A percentile compares a stretch with the other conserved stretches of the same genome.
Evolutionary conservation across 768 basidiomycete species (phyloP).

Genomic region (Trametes cinnabarina): DNA sequence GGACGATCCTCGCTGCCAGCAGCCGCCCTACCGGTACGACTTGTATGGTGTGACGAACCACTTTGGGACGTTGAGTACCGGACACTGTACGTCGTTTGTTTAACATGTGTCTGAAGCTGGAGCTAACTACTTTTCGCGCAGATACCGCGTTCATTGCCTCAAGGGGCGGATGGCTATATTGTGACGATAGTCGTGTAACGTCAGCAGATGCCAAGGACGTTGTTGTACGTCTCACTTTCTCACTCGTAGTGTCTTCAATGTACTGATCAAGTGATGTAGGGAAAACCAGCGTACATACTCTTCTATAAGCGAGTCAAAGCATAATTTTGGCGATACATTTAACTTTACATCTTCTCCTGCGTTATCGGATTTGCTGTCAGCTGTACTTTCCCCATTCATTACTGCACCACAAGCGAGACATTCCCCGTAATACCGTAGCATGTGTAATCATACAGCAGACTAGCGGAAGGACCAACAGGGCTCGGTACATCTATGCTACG

Average conservation of each 20-base stretch:
- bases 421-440: constrained; percentile 32
- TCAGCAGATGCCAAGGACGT: constrained; percentile 75
- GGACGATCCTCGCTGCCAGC: constrained; percentile 76
- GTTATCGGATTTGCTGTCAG: constrained; percentile 25
- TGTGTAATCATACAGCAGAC: constrained; percentile 38
- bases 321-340: constrained; percentile 16
- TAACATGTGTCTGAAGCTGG: background rate
- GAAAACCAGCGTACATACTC: constrained; percentile 71
- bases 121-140: constrained; percentile 32
- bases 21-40: constrained; percentile 92
- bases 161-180: constrained; percentile 86
- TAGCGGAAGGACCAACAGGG: constrained; percentile 9
- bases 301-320: constrained; percentile 48
- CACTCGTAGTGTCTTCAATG: background rate
- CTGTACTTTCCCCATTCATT: constrained; percentile 17
- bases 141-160: constrained; percentile 93
- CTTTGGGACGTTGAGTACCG: constrained; percentile 89
- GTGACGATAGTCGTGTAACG: constrained; percentile 89
- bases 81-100: constrained; percentile 74
- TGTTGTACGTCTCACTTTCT: constrained; percentile 52
- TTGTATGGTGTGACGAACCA: constrained; percentile 96
- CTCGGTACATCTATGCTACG: background rate
- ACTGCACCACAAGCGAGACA: constrained; percentile 17
- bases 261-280: constrained; percentile 44
- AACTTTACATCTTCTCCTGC: constrained; percentile 13